Conservation (phyloP, 192 early-diverging fungal species). For the Lobosporangium transversale region DNA sequence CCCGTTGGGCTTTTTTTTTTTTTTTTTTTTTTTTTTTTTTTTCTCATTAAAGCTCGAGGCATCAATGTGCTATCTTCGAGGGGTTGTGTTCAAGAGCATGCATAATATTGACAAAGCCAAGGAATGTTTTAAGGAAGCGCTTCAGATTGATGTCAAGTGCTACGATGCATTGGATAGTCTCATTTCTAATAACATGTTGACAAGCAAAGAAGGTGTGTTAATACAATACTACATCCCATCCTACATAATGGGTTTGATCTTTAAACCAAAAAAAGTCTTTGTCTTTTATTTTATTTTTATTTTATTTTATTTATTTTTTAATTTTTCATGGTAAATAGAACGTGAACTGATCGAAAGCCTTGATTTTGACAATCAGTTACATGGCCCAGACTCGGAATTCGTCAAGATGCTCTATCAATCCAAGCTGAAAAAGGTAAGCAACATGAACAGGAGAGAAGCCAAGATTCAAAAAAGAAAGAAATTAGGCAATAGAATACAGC, state of each 20-base stretch:
- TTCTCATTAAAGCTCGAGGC: conserved; percentile 60
- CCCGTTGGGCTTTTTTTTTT: not conserved
- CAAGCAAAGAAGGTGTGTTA: conserved; percentile 63
- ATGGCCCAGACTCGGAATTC: conserved; percentile 60
- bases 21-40: not conserved
- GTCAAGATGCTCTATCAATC: conserved; percentile 68
- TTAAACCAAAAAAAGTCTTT: too few relatives aligned
- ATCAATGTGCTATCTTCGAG: conserved; percentile 69
- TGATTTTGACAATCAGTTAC: conserved; percentile 60
- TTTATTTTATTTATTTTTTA: too few relatives aligned
- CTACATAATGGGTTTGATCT: too few relatives aligned
- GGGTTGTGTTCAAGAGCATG: conserved; percentile 61
- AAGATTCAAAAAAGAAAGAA: too few relatives aligned
- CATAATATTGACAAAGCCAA: conserved; percentile 64
- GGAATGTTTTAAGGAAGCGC: conserved; percentile 68
- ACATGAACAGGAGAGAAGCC: too few relatives aligned
- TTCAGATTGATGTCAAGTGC: conserved; percentile 71
- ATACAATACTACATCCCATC: too few relatives aligned
- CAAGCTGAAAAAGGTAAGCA: conserved; percentile 69
- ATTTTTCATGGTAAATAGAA: conserved; percentile 51
- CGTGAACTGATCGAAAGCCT: conserved; percentile 64
- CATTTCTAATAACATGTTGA: conserved; percentile 68
- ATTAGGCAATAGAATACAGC: too few relatives aligned
- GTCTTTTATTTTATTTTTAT: too few relatives aligned
- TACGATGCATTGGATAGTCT: conserved; percentile 72